These are phyloP conservation scores for Hippophae tibetana DNA, from an alignment of 306 rosid species.

Conservation along the genomic window DNA sequence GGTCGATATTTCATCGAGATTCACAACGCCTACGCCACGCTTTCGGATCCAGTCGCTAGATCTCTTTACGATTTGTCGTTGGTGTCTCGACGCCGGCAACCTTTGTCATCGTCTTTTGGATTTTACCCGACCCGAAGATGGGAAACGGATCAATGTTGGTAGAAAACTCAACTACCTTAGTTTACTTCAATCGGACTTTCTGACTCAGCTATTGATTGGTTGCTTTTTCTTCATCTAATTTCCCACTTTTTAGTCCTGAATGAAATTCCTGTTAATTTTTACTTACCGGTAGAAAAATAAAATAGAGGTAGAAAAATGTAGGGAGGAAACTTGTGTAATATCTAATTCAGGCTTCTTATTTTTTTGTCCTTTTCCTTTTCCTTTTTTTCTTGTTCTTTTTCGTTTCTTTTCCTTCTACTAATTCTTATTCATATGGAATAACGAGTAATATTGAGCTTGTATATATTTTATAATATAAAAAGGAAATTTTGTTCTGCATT, in stretches of 20 bases:
- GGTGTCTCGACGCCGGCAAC: conserved; percentile 16
- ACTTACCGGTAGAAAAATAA: background rate
- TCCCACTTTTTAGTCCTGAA: background rate
- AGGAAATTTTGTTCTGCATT: too few relatives aligned
- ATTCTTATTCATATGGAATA: too few relatives aligned
- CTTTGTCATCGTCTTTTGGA: conserved; percentile 16
- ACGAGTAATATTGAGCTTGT: too few relatives aligned
- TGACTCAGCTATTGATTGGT: background rate
- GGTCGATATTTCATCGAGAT: conserved; percentile 60
- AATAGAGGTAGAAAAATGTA: background rate
- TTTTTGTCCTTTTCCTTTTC: too few relatives aligned
- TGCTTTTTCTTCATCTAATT: background rate
- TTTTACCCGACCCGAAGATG: conserved; percentile 53
- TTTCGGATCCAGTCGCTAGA: conserved; percentile 73
- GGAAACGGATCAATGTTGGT: conserved; percentile 99
- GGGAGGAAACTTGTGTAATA: conserved; percentile 11
- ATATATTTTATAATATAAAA: too few relatives aligned
- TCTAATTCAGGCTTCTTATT: background rate
- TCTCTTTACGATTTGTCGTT: conserved; percentile 52
- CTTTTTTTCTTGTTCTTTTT: background rate
- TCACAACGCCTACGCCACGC: conserved; percentile 69
- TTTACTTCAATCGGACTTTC: background rate
- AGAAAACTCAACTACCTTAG: conserved; percentile 4
- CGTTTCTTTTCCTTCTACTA: too few relatives aligned
- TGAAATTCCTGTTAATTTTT: background rate